Conservation (phyloP, 2,329 filamentous ascomycete species). For the Venturia pyrina region DNA sequence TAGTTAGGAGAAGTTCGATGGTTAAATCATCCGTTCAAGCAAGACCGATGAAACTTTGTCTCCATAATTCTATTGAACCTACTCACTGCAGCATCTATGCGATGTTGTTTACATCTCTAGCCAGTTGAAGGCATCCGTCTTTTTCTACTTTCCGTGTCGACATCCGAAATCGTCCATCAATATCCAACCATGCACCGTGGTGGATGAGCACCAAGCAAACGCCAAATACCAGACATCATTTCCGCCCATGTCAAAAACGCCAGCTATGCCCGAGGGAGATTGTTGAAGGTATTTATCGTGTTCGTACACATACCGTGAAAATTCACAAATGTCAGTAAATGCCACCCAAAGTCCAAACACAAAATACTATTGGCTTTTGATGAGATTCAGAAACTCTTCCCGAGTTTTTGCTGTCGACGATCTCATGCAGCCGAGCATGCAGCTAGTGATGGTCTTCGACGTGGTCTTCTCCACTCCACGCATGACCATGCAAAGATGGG, state of each 20-base stretch:
- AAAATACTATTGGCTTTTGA: slow-evolving; percentile 37
- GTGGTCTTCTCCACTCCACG: slow-evolving; percentile 90
- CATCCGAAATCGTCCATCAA: background rate
- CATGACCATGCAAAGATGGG: slow-evolving; percentile 98
- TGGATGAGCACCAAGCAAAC: slow-evolving; percentile 3
- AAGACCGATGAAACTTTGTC: background rate
- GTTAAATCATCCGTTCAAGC: background rate
- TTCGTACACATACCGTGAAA: background rate
- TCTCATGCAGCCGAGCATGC: slow-evolving; percentile 93
- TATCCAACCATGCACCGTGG: background rate
- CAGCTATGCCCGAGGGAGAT: background rate
- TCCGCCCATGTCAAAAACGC: background rate
- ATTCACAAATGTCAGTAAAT: background rate
- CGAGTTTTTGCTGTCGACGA: slow-evolving; percentile 81
- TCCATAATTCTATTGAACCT: background rate
- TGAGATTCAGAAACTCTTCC: slow-evolving; percentile 85
- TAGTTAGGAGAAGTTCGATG: background rate
- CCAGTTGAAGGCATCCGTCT: slow-evolving; percentile 6
- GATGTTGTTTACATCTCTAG: background rate
- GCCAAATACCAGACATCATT: background rate
- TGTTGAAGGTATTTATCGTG: background rate
- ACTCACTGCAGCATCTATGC: background rate
- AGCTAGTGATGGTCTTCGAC: slow-evolving; percentile 85
- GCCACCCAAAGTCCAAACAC: background rate
- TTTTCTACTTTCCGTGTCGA: background rate